Evolutionary conservation across 305 asterid species (phyloP), one percentile per base, ranked within the genome.

Genomic region (Plantago lanceolata): DNA sequence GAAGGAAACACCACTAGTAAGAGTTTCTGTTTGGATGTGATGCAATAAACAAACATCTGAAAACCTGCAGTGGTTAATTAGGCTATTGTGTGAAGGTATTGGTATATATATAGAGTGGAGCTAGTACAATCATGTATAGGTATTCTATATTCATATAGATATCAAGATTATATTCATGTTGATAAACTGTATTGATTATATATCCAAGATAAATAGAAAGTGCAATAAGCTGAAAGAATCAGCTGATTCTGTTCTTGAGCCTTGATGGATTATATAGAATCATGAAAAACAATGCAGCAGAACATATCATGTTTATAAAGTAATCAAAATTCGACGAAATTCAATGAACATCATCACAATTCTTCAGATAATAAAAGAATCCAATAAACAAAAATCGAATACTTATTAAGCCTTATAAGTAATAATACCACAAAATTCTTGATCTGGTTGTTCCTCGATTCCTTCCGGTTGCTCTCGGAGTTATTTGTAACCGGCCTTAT

Each of bases 11-110:
- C 81, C 85, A 40, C 18, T 90, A 19, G 84, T 87, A 16, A 76
- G 81, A 77, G 86, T 85, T 69, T 90, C 93, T 43, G 68, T 73
- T 61, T 87, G 96, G 97, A 72, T 60, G 79, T 85, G 67, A 73
- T 70, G 54, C 40, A n/a, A n/a, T n/a, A n/a, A n/a, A n/a, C n/a
- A 20, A 31, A 55, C 24, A 24, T 16, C 24, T 17, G 40, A 17
- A 73, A 51, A 47, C 50, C 65, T 8, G 50, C 65, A 47, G 59
- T 58, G 56, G 24, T 24, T 9, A 51, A 51, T 29, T 40, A 11
- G 47, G 47, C 33, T 28, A 33, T 15, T 12, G 28, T 59, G 60
- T n/a, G 63, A 57, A 65, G 35, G 45, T 33, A 48, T 33, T 0
- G n/a, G 16, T 52, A 55, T 17, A 37, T 65, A 52, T 45, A 9